Evolutionary conservation across 2,329 filamentous ascomycete species (phyloP), one percentile per base, ranked within the genome.

Genomic region (Phialophora tarda): DNA sequence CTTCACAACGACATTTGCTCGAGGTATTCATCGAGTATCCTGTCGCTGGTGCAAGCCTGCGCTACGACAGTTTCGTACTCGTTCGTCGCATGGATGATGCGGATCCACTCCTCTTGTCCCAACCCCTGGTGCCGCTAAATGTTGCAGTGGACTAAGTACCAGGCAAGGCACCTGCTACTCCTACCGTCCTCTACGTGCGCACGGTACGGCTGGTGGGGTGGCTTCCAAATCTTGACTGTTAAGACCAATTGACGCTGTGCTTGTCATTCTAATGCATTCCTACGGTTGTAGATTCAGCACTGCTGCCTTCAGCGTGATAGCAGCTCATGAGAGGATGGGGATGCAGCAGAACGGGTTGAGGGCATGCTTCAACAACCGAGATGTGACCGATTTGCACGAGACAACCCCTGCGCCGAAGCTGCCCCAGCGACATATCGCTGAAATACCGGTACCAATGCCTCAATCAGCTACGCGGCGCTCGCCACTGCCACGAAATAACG

Each of bases 31-130:
- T 28, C 41, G 7, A 59, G 14, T 48, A 24, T 50, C 23, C 30
- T 17, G 28, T 59, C 26, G 55, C 44, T 23, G 23, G 26, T n/a
- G 30, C 21, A 30, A 32, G 11, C 24, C 12, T 21, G 23, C 30
- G 47, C 57, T 59, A 50, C 41, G 57, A 59, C 57, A 4, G 28
- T 34, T 54, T 54, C 59, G 48, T 62, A 53, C 59, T 62, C 59
- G 59, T 62, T 62, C 59, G 32, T 50, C 48, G 48, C 59, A 62
- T 54, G 47, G 59, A 62, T 44, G 59, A 54, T 34, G 59, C 17
- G 59, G 59, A 62, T 54, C 59, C 57, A 59, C 57, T 32, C n/a
- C 30, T 44, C 44, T 47, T 32, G 28, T 44, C 38, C 56, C 48
- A 44, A 38, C 48, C 59, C 47, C 58, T 14, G 48, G n/a, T 41